Evolutionary conservation across 257 asterid species (phyloP).

Genomic region (Galeopsis tetrahit): DNA sequence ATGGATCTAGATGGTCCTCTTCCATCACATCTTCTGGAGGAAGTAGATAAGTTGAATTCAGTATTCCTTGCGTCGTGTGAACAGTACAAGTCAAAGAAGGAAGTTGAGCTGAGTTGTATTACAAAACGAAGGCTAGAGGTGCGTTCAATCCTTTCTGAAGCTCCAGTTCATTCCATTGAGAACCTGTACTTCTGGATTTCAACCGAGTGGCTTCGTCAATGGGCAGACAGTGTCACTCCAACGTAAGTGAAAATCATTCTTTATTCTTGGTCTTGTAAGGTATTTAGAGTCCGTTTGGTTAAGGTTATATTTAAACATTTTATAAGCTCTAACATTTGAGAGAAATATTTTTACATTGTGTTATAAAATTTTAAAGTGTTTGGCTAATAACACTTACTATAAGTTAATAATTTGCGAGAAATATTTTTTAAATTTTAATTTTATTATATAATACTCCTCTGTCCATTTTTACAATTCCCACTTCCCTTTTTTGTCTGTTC

Average conservation of each 20-base stretch:
- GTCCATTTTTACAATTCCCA: no score
- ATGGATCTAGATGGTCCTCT: constrained; percentile 46
- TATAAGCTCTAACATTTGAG: no score
- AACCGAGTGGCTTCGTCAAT: constrained; percentile 95
- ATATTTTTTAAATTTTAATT: no score
- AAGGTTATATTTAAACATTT: no score
- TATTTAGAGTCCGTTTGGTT: not conserved
- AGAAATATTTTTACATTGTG: no score
- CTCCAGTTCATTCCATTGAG: constrained; percentile 73
- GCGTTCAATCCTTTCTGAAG: constrained; percentile 78
- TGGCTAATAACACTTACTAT: no score
- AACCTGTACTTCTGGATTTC: constrained; percentile 83
- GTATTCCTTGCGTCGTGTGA: constrained; percentile 63
- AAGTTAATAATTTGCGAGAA: no score
- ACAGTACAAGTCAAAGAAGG: constrained; percentile 71
- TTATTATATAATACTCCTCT: no score
- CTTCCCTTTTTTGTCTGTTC: no score
- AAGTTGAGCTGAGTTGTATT: constrained; percentile 55
- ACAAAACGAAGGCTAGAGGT: constrained; percentile 82
- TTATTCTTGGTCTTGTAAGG: constrained; percentile 13
- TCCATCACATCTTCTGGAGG: constrained; percentile 74
- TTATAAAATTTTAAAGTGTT: no score
- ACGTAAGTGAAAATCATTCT: constrained; percentile 53
- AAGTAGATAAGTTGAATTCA: constrained; percentile 63
- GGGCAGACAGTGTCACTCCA: constrained; percentile 82